These are phyloP conservation scores for Heteromeles arbutifolia DNA, from an alignment of 306 rosid species.

Conservation along the genomic window DNA sequence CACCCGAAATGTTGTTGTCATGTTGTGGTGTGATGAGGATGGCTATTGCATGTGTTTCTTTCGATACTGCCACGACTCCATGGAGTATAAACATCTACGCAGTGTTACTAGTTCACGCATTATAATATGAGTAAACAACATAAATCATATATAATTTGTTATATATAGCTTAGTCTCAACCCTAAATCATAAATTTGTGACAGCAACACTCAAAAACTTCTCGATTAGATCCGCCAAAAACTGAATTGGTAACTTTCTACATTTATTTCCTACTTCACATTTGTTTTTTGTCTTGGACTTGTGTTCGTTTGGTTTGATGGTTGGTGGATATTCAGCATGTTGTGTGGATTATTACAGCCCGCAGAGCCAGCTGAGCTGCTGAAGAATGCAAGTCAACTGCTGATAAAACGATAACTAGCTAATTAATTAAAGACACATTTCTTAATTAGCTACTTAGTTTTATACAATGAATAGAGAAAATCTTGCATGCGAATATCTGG, in stretches of 20 bases:
- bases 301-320: background rate
- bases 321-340: background rate
- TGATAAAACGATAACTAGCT: background rate
- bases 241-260: background rate
- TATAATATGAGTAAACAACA: background rate
- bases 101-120: too few species aligned
- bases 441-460: too few species aligned
- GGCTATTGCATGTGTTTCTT: background rate
- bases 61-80: background rate
- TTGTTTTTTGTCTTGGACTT: slow-evolving; percentile 3
- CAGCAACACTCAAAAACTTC: too few species aligned
- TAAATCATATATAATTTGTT: too few species aligned
- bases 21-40: background rate
- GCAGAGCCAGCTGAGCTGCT: background rate
- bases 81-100: background rate
- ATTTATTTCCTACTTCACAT: background rate
- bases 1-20: slow-evolving; percentile 1
- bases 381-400: background rate
- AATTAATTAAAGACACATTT: background rate
- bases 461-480: too few species aligned
- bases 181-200: too few species aligned
- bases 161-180: too few species aligned
- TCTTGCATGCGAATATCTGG: background rate
- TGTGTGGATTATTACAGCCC: slow-evolving; percentile 8
- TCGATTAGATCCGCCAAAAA: background rate